Conservation (phyloP, 805 yeast species). For the Nakazawaea sp. region DNA sequence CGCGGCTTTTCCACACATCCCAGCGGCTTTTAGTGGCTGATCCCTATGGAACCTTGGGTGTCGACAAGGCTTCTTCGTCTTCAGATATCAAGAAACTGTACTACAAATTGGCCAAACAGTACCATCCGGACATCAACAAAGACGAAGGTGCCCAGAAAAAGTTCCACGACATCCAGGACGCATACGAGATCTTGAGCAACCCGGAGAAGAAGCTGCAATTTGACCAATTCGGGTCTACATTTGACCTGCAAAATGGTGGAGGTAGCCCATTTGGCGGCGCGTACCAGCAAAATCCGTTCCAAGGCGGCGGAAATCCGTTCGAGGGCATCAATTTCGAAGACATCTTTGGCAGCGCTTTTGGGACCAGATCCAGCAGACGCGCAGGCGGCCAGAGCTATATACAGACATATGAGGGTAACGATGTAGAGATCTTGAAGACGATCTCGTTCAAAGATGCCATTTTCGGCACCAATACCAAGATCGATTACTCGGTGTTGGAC, state of each 20-base stretch:
- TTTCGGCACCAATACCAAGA: slow-evolving; percentile 61
- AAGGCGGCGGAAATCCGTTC: slow-evolving; percentile 29
- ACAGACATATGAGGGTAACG: slow-evolving; percentile 83
- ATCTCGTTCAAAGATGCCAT: slow-evolving; percentile 82
- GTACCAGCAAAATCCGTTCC: slow-evolving; percentile 37
- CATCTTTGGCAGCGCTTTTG: slow-evolving; percentile 48
- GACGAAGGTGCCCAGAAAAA: slow-evolving; percentile 80
- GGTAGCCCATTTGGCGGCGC: slow-evolving; percentile 54
- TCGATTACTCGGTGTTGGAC: slow-evolving; percentile 68
- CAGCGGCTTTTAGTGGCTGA: slow-evolving; percentile 35
- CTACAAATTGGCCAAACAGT: slow-evolving; percentile 86
- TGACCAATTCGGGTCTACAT: slow-evolving; percentile 86
- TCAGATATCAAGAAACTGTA: slow-evolving; percentile 94
- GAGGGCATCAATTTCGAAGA: slow-evolving; percentile 53
- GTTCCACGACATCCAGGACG: slow-evolving; percentile 90
- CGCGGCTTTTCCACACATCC: slow-evolving; percentile 37
- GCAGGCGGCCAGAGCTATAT: slow-evolving; percentile 39
- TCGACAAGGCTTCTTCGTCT: slow-evolving; percentile 59
- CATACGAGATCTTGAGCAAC: slow-evolving; percentile 87
- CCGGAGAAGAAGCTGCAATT: slow-evolving; percentile 80
- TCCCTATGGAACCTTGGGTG: slow-evolving; percentile 83
- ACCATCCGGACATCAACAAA: slow-evolving; percentile 95
- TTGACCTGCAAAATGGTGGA: slow-evolving; percentile 46
- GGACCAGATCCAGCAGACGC: slow-evolving; percentile 26
- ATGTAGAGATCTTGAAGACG: slow-evolving; percentile 71